These are phyloP conservation scores for Lentinula boryana DNA, from an alignment of 768 basidiomycete genomes.

Conservation along the genomic window DNA sequence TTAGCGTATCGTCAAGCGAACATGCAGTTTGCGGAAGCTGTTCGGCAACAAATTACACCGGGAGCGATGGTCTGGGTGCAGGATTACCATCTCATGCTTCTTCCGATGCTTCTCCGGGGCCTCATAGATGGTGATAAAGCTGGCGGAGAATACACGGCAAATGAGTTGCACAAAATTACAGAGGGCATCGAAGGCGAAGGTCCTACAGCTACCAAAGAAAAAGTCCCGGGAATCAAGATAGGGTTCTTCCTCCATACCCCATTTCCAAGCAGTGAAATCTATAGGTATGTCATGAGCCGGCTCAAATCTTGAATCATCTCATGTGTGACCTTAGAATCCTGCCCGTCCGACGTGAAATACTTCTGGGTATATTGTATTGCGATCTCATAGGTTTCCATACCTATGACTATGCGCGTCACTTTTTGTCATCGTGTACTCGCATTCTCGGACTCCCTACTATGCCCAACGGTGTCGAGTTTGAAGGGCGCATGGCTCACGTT, in stretches of 20 bases:
- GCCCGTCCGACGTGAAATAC: constrained; percentile 93
- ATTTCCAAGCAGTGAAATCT: constrained; percentile 97
- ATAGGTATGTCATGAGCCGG: constrained; percentile 55
- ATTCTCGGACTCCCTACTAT: constrained; percentile 93
- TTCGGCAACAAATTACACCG: constrained; percentile 69
- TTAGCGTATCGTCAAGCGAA: constrained; percentile 96
- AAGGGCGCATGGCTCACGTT: constrained; percentile 91
- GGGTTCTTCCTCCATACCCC: constrained; percentile 99
- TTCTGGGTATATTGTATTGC: constrained; percentile 93
- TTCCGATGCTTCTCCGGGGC: constrained; percentile 90
- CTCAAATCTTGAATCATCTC: background rate
- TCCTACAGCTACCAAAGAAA: constrained; percentile 25
- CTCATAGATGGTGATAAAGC: constrained; percentile 69
- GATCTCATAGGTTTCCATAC: constrained; percentile 99
- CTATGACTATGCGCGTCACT: constrained; percentile 99
- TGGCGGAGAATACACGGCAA: constrained; percentile 49
- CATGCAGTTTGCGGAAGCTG: constrained; percentile 87
- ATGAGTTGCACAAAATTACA: constrained; percentile 62
- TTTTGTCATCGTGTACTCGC: constrained; percentile 96
- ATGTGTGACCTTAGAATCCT: constrained; percentile 59
- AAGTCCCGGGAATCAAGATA: constrained; percentile 76
- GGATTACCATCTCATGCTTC: constrained; percentile 96
- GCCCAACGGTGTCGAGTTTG: constrained; percentile 97
- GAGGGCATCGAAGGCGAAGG: constrained; percentile 62
- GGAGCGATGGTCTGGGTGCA: constrained; percentile 99